Evolutionary conservation across 306 rosid species (phyloP).

Genomic region (Phaseolus lunatus): DNA sequence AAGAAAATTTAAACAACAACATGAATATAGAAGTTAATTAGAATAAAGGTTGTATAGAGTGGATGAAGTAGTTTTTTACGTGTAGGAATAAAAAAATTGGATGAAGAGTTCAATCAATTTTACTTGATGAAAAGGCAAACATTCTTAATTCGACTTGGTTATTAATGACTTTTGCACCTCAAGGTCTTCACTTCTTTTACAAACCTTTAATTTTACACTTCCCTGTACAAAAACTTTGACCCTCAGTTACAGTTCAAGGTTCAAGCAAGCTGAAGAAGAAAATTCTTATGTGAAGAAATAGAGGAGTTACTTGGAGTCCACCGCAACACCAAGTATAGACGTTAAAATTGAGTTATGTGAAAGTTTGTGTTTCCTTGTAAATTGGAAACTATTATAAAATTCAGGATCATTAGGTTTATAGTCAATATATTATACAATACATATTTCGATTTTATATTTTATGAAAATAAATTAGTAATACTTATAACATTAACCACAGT

Average conservation of each 20-base stretch:
- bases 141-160: slow-evolving; percentile 17
- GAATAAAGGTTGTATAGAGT: too few relatives aligned
- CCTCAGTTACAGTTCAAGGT: slow-evolving; percentile 19
- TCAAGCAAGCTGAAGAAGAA: slow-evolving; percentile 29
- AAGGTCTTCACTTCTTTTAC: slow-evolving; percentile 38
- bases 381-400: too few relatives aligned
- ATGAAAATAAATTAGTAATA: too few relatives aligned
- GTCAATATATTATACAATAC: too few relatives aligned
- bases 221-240: neutral
- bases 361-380: too few relatives aligned
- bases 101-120: slow-evolving; percentile 24
- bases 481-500: too few relatives aligned
- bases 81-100: neutral
- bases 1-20: too few relatives aligned
- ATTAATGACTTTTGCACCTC: slow-evolving; percentile 20
- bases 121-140: slow-evolving; percentile 43
- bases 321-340: neutral
- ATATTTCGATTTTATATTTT: too few relatives aligned
- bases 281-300: neutral
- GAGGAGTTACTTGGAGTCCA: neutral
- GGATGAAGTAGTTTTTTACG: too few relatives aligned
- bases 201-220: slow-evolving; percentile 36
- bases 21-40: too few relatives aligned
- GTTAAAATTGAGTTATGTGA: neutral
- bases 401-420: too few relatives aligned